phyloP scores from a whole-genome alignment of 1,284 basidiomycete species.

The Trichosporon inkin region DNA sequence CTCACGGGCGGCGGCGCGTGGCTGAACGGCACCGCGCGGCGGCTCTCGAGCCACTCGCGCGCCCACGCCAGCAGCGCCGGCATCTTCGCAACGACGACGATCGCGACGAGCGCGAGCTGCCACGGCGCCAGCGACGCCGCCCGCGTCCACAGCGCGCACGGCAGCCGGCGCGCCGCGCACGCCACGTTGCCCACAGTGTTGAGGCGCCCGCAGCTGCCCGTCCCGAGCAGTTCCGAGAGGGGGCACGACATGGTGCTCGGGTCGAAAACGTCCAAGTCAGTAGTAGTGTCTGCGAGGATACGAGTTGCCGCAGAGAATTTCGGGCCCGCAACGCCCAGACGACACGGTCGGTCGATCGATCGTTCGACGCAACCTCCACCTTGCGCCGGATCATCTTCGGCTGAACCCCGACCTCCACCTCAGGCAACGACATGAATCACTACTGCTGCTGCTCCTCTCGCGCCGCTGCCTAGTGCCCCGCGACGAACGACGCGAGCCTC shows the following conservation, averaged over 20 bases:
- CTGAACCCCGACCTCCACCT: background rate
- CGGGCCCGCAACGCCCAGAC: too few species aligned
- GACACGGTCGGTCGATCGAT: too few species aligned
- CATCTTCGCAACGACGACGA: slow-evolving; percentile 14
- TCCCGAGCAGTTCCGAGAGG: background rate
- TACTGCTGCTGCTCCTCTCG: background rate
- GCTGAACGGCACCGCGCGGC: slow-evolving; percentile 62
- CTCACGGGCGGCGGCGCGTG: slow-evolving; percentile 60
- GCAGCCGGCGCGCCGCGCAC: background rate
- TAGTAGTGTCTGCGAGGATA: too few species aligned
- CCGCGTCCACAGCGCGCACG: background rate
- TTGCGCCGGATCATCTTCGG: background rate
- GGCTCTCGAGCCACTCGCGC: slow-evolving; percentile 18
- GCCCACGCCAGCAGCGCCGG: slow-evolving; percentile 17
- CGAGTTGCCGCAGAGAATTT: too few species aligned
- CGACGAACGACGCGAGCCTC: slow-evolving; percentile 32
- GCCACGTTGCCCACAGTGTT: background rate
- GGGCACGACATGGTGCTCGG: background rate
- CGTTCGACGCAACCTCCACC: background rate
- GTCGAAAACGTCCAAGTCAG: too few species aligned
- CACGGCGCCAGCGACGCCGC: slow-evolving; percentile 15
- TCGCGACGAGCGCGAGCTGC: slow-evolving; percentile 22
- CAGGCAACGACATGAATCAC: background rate
- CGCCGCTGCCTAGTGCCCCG: background rate
- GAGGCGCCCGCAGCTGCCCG: background rate